phyloP scores from a whole-genome alignment of 2,329 filamentous ascomycete species.

The Botrytis elliptica region DNA sequence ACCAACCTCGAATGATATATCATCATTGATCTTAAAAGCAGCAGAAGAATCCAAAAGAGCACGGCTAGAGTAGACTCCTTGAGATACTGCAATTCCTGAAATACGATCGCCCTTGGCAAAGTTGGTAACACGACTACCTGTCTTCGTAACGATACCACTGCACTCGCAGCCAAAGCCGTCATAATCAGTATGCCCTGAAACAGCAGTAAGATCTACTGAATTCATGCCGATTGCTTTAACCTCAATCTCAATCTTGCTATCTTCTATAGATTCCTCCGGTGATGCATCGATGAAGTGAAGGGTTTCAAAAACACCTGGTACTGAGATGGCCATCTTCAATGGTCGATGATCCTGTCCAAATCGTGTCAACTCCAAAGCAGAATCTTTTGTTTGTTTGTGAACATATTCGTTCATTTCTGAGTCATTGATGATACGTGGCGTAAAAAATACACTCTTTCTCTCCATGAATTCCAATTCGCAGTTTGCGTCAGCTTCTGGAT shows the following conservation, averaged over 20 bases:
- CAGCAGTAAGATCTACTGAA: constrained; percentile 36
- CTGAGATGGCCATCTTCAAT: constrained; percentile 31
- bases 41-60: constrained; percentile 29
- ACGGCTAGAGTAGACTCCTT: constrained; percentile 32
- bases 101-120: constrained; percentile 39
- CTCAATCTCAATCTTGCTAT: constrained; percentile 34
- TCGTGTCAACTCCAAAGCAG: constrained; percentile 14
- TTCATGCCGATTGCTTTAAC: constrained; percentile 39
- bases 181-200: constrained; percentile 39
- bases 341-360: constrained; percentile 24
- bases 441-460: constrained; percentile 8
- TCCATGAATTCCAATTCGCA: constrained; percentile 7
- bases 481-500: background rate
- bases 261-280: constrained; percentile 23
- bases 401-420: constrained; percentile 33
- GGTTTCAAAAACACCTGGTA: constrained; percentile 34
- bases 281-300: constrained; percentile 33
- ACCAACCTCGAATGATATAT: constrained; percentile 31
- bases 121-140: constrained; percentile 34
- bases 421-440: constrained; percentile 18
- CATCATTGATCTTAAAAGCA: constrained; percentile 28
- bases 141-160: constrained; percentile 39
- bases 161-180: constrained; percentile 41
- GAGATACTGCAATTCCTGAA: constrained; percentile 27
- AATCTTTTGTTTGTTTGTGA: constrained; percentile 17